phyloP scores from a whole-genome alignment of 345 rosid species.

The Turnera subulata region DNA sequence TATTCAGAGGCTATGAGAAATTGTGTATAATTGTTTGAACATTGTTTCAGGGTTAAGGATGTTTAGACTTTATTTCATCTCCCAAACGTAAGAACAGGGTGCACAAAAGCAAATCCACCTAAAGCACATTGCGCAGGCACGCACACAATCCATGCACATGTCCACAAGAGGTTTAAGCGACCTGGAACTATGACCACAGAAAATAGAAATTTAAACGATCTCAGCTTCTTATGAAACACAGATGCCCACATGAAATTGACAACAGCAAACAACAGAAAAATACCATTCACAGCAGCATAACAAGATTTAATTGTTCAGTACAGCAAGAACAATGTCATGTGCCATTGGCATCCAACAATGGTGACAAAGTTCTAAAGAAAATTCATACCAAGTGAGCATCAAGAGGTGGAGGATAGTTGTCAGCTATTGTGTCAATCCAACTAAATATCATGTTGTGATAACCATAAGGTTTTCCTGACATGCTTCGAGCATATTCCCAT shows the following conservation, averaged over 20 bases:
- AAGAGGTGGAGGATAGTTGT: conserved; percentile 96
- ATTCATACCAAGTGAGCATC: conserved; percentile 96
- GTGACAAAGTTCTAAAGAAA: conserved; percentile 1
- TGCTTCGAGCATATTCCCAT: conserved; percentile 90
- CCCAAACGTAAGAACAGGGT: too few relatives aligned
- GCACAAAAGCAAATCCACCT: too few relatives aligned
- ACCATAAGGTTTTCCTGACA: conserved; percentile 98
- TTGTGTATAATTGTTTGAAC: too few relatives aligned
- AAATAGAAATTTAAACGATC: too few relatives aligned
- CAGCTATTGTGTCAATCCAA: conserved; percentile 92
- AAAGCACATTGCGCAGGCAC: too few relatives aligned
- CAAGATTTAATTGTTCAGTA: conserved; percentile 8
- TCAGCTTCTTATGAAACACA: neutral
- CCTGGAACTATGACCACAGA: too few relatives aligned
- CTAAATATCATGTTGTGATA: conserved; percentile 99
- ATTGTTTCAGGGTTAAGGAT: too few relatives aligned
- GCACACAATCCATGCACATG: too few relatives aligned
- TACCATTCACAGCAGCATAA: neutral
- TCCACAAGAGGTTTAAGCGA: too few relatives aligned
- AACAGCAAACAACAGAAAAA: neutral
- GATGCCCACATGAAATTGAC: neutral
- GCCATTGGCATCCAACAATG: neutral
- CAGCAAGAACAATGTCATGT: too few relatives aligned
- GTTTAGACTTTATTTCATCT: too few relatives aligned
- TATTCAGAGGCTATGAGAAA: too few relatives aligned